phyloP scores from a whole-genome alignment of 345 rosid species.

The Brassica cretica region DNA sequence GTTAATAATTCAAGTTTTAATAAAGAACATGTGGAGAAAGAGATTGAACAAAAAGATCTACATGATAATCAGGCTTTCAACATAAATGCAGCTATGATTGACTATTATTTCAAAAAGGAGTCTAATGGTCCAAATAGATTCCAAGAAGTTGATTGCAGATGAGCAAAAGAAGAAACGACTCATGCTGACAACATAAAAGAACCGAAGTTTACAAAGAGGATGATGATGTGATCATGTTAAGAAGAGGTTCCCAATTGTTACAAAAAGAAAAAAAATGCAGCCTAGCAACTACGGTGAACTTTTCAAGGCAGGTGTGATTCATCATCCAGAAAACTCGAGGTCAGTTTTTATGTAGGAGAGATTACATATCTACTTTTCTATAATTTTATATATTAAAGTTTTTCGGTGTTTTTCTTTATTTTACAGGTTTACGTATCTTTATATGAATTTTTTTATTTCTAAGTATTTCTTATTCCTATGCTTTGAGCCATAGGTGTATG shows the following conservation, averaged over 20 bases:
- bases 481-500: too few relatives aligned
- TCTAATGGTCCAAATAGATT: too few relatives aligned
- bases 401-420: not conserved
- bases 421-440: not conserved
- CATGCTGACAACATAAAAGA: not conserved
- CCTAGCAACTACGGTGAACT: not conserved
- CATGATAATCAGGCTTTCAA: not conserved
- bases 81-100: not conserved
- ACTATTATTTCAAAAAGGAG: too few relatives aligned
- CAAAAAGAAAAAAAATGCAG: not conserved
- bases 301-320: not conserved
- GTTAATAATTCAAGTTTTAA: not conserved
- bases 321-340: not conserved
- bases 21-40: not conserved
- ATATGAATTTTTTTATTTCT: too few relatives aligned
- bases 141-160: not conserved
- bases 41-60: not conserved
- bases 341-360: not conserved
- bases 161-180: not conserved
- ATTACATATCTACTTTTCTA: too few relatives aligned
- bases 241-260: not conserved
- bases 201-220: not conserved
- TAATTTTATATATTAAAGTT: too few relatives aligned
- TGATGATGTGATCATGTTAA: not conserved
- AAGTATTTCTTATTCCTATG: too few relatives aligned